These are phyloP conservation scores for Podaxis rugospora DNA, from an alignment of 768 basidiomycete genomes.

Conservation along the genomic window DNA sequence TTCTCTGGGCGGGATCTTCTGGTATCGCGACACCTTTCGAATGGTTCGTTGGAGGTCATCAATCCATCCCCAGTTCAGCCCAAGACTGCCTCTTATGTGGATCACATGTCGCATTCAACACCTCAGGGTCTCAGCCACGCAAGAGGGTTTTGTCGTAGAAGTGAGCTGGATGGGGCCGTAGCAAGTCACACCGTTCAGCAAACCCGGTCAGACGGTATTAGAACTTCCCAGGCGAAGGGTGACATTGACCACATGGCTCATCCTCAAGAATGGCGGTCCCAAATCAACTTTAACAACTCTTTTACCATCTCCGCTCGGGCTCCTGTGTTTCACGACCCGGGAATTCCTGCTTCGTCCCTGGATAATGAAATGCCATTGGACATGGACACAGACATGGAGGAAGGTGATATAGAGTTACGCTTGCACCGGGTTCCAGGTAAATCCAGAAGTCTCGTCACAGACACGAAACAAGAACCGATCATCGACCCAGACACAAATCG, in stretches of 20 bases:
- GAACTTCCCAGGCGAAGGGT: constrained; percentile 6
- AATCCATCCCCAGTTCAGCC: background rate
- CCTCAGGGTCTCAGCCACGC: background rate
- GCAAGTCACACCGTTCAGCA: constrained; percentile 1
- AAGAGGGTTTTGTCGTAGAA: background rate
- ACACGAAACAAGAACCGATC: background rate
- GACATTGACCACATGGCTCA: background rate
- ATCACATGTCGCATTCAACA: background rate
- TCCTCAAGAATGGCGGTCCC: background rate
- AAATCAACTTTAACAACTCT: background rate
- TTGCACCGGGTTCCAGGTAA: background rate
- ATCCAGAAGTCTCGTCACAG: background rate
- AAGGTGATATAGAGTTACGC: background rate
- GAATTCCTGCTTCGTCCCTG: background rate
- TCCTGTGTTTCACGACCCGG: background rate
- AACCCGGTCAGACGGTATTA: constrained; percentile 6
- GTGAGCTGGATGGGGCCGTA: background rate
- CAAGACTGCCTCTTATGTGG: background rate
- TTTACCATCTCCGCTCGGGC: background rate
- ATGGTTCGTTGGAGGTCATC: background rate
- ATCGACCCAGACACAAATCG: background rate
- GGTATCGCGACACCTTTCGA: background rate
- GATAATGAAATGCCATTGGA: background rate
- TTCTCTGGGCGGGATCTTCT: background rate
- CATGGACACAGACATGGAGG: background rate